A percentile compares a stretch with the other conserved stretches of the same genome.
These are phyloP conservation scores for Candida multigemmis DNA, from an alignment of 805 yeast species.

Conservation along the genomic window DNA sequence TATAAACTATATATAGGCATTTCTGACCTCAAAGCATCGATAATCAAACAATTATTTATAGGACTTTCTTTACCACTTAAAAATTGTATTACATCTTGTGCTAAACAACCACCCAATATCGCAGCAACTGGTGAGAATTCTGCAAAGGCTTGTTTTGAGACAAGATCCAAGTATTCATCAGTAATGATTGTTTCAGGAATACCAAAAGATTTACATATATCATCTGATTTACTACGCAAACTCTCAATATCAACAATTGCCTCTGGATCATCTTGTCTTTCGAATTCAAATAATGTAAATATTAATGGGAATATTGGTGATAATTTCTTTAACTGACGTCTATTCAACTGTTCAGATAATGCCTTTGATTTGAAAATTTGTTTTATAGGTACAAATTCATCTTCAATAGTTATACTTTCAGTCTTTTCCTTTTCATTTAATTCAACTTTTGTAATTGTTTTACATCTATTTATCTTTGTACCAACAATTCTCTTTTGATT, in stretches of 20 bases:
- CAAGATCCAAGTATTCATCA: conserved; percentile 28
- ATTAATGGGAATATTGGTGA: conserved; percentile 52
- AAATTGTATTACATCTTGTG: conserved; percentile 84
- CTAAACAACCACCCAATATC: conserved; percentile 78
- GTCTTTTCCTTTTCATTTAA: conserved; percentile 28
- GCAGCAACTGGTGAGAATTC: conserved; percentile 84
- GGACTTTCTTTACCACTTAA: conserved; percentile 72
- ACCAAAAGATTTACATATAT: conserved; percentile 20
- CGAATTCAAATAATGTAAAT: conserved; percentile 46
- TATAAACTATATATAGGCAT: conserved; percentile 67
- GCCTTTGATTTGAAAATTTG: conserved; percentile 24
- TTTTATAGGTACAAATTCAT: conserved; percentile 25
- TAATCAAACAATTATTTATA: conserved; percentile 66
- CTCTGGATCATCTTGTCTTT: conserved; percentile 13
- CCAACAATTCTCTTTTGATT: conserved; percentile 28
- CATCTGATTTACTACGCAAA: conserved; percentile 16
- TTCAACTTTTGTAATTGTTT: conserved; percentile 21
- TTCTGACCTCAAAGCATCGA: conserved; percentile 63
- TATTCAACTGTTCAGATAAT: conserved; percentile 32
- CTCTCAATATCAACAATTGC: conserved; percentile 13
- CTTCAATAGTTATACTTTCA: conserved; percentile 31
- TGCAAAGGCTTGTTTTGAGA: conserved; percentile 42
- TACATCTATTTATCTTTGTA: conserved; percentile 43
- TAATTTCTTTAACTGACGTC: conserved; percentile 38
- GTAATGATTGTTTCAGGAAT: conserved; percentile 35